phyloP scores from a whole-genome alignment of 441 rosid genomes.

The Arabidopsis lyrata region DNA sequence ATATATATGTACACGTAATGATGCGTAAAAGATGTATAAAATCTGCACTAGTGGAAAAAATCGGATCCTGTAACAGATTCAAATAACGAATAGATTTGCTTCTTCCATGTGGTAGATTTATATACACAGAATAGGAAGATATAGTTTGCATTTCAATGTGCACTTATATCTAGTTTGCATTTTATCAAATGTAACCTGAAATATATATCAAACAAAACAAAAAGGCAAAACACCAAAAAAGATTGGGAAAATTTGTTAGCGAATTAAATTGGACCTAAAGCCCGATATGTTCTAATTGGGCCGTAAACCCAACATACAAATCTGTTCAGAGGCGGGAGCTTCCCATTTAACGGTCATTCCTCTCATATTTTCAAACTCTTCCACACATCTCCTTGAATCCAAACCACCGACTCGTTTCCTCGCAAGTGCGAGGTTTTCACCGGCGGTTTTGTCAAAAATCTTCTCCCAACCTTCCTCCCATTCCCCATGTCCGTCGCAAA shows the following conservation, averaged over 20 bases:
- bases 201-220: not conserved
- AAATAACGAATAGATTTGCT: conserved; percentile 29
- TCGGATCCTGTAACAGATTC: conserved; percentile 31
- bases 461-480: conserved; percentile 87
- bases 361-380: conserved; percentile 65
- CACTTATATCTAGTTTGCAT: no score
- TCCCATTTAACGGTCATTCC: conserved; percentile 60
- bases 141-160: no score
- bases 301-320: conserved; percentile 58
- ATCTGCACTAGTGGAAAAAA: conserved; percentile 14
- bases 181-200: not conserved
- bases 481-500: conserved; percentile 76
- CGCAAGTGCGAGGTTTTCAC: conserved; percentile 53
- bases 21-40: conserved; percentile 23
- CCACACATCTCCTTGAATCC: conserved; percentile 56
- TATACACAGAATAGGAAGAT: not conserved
- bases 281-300: conserved; percentile 13
- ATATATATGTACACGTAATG: not conserved
- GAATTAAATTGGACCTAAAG: conserved; percentile 23
- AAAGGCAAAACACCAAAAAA: not conserved
- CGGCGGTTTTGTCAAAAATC: conserved; percentile 61
- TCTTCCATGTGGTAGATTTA: conserved; percentile 27
- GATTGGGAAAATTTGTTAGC: conserved; percentile 28
- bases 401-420: conserved; percentile 56
- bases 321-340: conserved; percentile 63